Base-by-base conservation (phyloP, 83 land plant genomes). In the Thuja plicata region DNA sequence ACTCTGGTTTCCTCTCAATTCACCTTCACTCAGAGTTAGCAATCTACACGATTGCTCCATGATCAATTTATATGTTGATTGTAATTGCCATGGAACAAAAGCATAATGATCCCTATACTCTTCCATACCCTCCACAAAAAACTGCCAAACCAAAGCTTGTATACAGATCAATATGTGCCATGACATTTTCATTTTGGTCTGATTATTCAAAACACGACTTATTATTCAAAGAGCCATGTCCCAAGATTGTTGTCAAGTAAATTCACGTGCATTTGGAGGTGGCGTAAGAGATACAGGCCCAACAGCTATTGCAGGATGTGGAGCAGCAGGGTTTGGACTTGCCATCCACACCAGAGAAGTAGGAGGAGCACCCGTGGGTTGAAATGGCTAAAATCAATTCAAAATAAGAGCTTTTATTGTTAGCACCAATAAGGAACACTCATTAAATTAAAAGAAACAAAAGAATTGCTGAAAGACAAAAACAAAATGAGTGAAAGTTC, bases 61-160 rank as follows among this genome's bases (percentile, higher is more conserved):
- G 50, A 95, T 93, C 60, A 94, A 90, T 30, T 90, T 85, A 57
- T 87, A 89, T 4, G 94, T 92, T 7, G 93, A 88, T 2, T 93
- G 94, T 55, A 91, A 66, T 40, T 92, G 85, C 93, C 92, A 89
- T 81, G 97, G 92, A 9, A 94, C 89, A 50, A 94, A 24, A 2
- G 93, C 87, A 84, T 90, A 95, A 4, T 90, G 88, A 66, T 94
- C 97, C 40, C 87, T 37, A 85, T 88, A 93, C 16, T 90, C 81
- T 8, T 91, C 91, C 88, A 91, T 87, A 37, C 90, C 93, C 85
- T 92, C 95, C 41, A 92, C 93, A 60, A 94, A 19, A 60, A 95
- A 89, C 79, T 97, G 96, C 98, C 98, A 97, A 60, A 97, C 92
- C n/a, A 97, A 84, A 11, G 95, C 93, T 32, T n/a, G n/a, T n/a